Evolutionary conservation across 352 stramenopile genomes (phyloP).

Genomic region (Globisporangium canariense): DNA sequence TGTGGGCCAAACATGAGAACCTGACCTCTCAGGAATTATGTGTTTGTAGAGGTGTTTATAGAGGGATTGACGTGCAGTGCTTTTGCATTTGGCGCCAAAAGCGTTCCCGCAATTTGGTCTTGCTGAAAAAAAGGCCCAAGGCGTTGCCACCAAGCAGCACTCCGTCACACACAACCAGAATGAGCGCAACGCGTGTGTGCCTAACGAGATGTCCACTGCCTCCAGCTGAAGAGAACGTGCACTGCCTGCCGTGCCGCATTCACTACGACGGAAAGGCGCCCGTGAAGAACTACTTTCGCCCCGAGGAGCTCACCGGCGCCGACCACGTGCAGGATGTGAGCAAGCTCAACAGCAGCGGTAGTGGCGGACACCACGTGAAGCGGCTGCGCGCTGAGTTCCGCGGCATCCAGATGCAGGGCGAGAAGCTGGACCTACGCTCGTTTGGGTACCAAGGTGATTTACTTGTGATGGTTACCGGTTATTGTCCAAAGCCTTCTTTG

Average conservation of each 20-base stretch:
- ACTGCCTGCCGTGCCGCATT: slow-evolving; percentile 76
- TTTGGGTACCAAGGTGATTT: slow-evolving; percentile 46
- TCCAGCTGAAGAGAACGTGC: slow-evolving; percentile 47
- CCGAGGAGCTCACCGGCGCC: slow-evolving; percentile 27
- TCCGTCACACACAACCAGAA: not conserved
- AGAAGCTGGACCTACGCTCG: slow-evolving; percentile 34
- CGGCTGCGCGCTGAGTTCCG: slow-evolving; percentile 54
- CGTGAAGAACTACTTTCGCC: slow-evolving; percentile 77
- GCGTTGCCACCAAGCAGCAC: not conserved
- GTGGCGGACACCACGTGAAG: slow-evolving; percentile 16
- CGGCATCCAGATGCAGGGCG: slow-evolving; percentile 59
- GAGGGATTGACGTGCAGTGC: not conserved
- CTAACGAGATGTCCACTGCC: slow-evolving; percentile 73
- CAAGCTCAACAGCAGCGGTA: slow-evolving; percentile 12
- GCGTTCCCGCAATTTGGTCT: slow-evolving; percentile 1
- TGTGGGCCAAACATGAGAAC: too few relatives aligned
- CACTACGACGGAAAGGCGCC: slow-evolving; percentile 57
- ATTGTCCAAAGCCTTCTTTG: too few relatives aligned
- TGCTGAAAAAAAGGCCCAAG: not conserved
- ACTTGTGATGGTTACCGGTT: not conserved
- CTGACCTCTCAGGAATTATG: not conserved
- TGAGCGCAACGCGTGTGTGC: slow-evolving; percentile 39
- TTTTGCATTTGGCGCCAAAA: slow-evolving; percentile 3
- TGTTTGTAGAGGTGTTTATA: not conserved
- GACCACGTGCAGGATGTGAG: slow-evolving; percentile 27